Percentiles rank a stretch among this genome's conserved stretches.
phyloP scores from a whole-genome alignment of 2,329 filamentous ascomycete species.

The Colletotrichum liriopes region DNA sequence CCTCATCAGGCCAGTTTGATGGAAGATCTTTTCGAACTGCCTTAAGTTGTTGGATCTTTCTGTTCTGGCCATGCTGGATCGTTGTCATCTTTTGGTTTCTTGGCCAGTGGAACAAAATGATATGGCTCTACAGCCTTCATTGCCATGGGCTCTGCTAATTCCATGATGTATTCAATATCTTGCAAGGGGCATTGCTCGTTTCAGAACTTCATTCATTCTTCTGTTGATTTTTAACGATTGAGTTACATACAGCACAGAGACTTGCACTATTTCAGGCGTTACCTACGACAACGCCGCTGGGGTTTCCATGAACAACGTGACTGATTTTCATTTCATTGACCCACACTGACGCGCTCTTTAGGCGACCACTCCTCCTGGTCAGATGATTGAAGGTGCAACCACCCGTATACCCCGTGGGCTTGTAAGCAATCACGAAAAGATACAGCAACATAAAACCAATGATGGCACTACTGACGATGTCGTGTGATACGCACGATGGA shows the following conservation, averaged over 20 bases:
- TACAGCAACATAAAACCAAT: constrained; percentile 7
- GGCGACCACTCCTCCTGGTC: constrained; percentile 2
- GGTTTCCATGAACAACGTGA: constrained; percentile 15
- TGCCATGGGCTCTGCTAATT: too few relatives aligned
- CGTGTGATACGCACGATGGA: constrained; percentile 24
- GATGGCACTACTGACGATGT: constrained; percentile 3
- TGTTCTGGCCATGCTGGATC: too few relatives aligned
- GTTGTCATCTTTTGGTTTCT: too few relatives aligned
- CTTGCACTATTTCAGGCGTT: constrained; percentile 16
- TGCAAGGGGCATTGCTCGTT: too few relatives aligned
- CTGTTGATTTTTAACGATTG: too few relatives aligned
- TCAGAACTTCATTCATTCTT: too few relatives aligned
- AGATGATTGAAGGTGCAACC: constrained; percentile 21
- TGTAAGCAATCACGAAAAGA: not conserved
- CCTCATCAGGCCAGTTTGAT: too few relatives aligned
- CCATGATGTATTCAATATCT: too few relatives aligned
- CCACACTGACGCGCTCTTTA: constrained; percentile 22
- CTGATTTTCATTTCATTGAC: constrained; percentile 21
- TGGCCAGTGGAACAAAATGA: too few relatives aligned
- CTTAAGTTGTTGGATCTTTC: too few relatives aligned
- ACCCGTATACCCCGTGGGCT: constrained; percentile 21
- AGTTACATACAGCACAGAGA: not conserved
- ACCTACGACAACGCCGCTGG: constrained; percentile 8
- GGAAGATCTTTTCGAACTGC: too few relatives aligned
- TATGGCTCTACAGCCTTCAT: too few relatives aligned